Base-by-base conservation (phyloP, 176 grass and related monocot species). In the Rhipidocladum racemiflorum region DNA sequence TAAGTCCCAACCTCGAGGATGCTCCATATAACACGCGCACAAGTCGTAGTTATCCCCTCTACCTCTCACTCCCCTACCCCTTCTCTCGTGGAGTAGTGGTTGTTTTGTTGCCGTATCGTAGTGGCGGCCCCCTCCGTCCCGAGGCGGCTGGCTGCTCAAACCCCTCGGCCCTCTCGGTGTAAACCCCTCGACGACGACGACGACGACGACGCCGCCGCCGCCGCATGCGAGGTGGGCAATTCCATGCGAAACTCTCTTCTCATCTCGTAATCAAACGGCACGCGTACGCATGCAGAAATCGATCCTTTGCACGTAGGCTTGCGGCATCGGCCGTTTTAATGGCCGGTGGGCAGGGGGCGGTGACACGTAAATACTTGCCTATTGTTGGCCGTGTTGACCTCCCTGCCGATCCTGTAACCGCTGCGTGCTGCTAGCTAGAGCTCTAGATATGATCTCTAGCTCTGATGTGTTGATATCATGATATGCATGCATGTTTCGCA, bases 151-250 rank as follows among this genome's bases (percentile, higher is more conserved):
- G 39, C 38, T 30, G 57, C 38, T 45, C 56, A 29, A 45, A 61
- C 56, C 56, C n/a, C 40, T 45, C 25, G 3, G 25, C 56, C 9
- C 24, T 56, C 30, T 32, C 50, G 72, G 21, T 55, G 61, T 18
- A 42, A 76, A 32, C 50, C 6, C 54, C 6, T 49, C 46, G 23
- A 39, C 79, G 54, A 2, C 46, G 70, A 9, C 38, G 55, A 16
- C 30, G n/a, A n/a, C 46, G 23, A 39, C 79, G 54, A 2, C 46
- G 70, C 8, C 38, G 35, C 30, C 7, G 77, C 45, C 25, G 44
- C n/a, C 8, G 21, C 15, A 12, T 18, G 50, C 53, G 53, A 82
- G 85, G 85, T 87, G 63, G 82, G 84, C 32, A 51, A 15, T 32
- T 53, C 59, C 51, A 9, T 12, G 28, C 7, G 11, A 32, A 48